Evolutionary conservation across 2,329 filamentous ascomycete genomes (phyloP).

Genomic region (Domatiomyces globalis): DNA sequence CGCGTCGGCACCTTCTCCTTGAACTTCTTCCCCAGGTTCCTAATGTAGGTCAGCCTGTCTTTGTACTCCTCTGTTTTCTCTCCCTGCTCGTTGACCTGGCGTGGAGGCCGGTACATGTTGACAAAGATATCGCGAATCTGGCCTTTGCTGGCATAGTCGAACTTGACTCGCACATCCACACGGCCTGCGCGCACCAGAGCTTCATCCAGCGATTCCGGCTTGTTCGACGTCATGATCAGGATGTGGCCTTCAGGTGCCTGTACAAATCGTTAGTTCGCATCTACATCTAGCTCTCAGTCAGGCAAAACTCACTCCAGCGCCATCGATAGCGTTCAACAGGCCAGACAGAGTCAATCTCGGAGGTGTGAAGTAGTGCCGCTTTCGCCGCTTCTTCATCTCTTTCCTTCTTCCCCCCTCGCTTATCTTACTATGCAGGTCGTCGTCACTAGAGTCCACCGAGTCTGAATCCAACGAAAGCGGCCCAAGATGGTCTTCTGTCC

Average conservation of each 20-base stretch:
- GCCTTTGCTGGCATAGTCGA: slow-evolving; percentile 25
- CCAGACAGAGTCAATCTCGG: slow-evolving; percentile 54
- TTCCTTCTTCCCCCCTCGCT: not conserved
- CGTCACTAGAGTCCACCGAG: not conserved
- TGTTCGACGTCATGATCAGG: slow-evolving; percentile 75
- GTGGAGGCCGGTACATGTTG: slow-evolving; percentile 16
- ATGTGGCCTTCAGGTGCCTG: slow-evolving; percentile 59
- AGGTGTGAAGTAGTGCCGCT: not conserved
- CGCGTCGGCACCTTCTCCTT: slow-evolving; percentile 39
- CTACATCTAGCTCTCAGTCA: too few relatives aligned
- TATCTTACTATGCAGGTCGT: not conserved
- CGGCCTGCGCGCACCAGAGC: slow-evolving; percentile 60
- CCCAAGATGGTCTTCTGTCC: not conserved
- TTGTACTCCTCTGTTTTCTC: not conserved
- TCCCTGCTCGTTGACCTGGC: not conserved
- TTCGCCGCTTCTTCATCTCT: slow-evolving; percentile 1
- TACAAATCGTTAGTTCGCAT: not conserved
- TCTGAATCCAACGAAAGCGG: not conserved
- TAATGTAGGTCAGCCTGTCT: not conserved
- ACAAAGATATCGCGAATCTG: slow-evolving; percentile 19
- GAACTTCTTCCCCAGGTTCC: slow-evolving; percentile 25
- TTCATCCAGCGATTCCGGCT: slow-evolving; percentile 55
- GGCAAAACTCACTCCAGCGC: slow-evolving; percentile 42
- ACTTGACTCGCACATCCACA: slow-evolving; percentile 54
- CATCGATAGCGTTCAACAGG: slow-evolving; percentile 69